These are phyloP conservation scores for Acanthamoeba rhysodes DNA, from an alignment of 208 protist genomes.

Conservation along the genomic window DNA sequence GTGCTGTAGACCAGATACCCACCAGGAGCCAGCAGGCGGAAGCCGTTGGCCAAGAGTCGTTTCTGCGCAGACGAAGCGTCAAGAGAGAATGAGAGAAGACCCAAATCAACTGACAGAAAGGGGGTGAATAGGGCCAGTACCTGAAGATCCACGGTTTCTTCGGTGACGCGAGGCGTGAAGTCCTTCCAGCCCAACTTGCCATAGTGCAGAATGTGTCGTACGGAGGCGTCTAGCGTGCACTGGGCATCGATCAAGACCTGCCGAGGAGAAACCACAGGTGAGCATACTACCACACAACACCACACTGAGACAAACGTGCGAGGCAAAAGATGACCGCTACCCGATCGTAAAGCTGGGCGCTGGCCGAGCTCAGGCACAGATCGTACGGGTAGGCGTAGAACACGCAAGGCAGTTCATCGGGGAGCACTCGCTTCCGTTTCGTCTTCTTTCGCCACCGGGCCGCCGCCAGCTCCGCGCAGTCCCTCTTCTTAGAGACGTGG, in stretches of 20 bases:
- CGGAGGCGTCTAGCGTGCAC: slow-evolving; percentile 84
- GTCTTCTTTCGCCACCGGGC: slow-evolving; percentile 58
- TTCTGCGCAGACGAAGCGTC: slow-evolving; percentile 65
- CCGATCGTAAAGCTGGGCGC: slow-evolving; percentile 57
- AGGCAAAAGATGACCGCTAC: not conserved
- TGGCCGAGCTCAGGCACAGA: slow-evolving; percentile 13
- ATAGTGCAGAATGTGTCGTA: slow-evolving; percentile 81
- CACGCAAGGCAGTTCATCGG: slow-evolving; percentile 14
- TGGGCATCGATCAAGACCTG: slow-evolving; percentile 85
- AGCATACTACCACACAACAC: not conserved
- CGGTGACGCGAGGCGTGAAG: slow-evolving; percentile 60
- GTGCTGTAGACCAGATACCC: slow-evolving; percentile 85
- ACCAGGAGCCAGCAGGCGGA: slow-evolving; percentile 75
- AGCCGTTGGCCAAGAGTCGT: slow-evolving; percentile 80
- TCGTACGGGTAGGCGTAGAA: slow-evolving; percentile 56
- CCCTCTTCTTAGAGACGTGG: not conserved
- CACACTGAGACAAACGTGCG: not conserved
- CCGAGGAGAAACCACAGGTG: not conserved
- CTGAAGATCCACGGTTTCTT: slow-evolving; percentile 60
- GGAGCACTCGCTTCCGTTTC: not conserved
- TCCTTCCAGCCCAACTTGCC: slow-evolving; percentile 78
- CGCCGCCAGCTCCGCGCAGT: not conserved
- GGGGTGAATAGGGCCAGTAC: too few relatives aligned
- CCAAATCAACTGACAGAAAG: not conserved
- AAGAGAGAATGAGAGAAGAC: not conserved